Conservation (phyloP, 345 rosid genomes). For the rapeseed (Brassica napus) region DNA sequence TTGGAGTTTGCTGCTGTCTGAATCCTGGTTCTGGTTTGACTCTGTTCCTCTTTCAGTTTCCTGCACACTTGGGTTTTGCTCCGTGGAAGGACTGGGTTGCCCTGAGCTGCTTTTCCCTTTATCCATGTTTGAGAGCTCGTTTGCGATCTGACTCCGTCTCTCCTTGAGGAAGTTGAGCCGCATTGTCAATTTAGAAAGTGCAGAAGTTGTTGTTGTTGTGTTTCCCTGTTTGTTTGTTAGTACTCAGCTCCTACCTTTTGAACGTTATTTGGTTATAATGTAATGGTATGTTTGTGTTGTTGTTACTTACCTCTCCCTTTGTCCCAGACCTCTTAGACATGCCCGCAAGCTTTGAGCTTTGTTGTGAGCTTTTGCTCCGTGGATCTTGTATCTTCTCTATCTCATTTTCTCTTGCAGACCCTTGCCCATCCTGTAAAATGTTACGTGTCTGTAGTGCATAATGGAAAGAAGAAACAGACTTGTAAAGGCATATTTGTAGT, state of each 20-base stretch:
- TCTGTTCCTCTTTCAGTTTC: conserved; percentile 28
- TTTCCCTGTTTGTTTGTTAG: conserved; percentile 53
- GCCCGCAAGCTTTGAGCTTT: conserved; percentile 46
- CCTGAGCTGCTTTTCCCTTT: conserved; percentile 41
- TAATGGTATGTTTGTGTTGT: not conserved
- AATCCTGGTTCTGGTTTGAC: not conserved
- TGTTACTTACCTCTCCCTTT: conserved; percentile 69
- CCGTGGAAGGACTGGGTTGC: conserved; percentile 22
- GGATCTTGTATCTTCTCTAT: conserved; percentile 47
- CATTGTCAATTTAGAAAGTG: conserved; percentile 73
- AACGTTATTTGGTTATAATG: not conserved
- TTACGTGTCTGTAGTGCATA: not conserved
- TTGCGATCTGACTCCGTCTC: conserved; percentile 64
- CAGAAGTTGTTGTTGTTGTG: conserved; percentile 53
- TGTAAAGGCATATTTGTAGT: not conserved
- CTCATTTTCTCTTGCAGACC: conserved; percentile 42
- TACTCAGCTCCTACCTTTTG: conserved; percentile 15
- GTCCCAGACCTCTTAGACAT: conserved; percentile 57
- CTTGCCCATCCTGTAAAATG: conserved; percentile 42
- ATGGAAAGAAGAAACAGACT: not conserved
- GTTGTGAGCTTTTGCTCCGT: conserved; percentile 44
- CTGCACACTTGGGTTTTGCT: conserved; percentile 3
- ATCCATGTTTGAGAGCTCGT: conserved; percentile 61
- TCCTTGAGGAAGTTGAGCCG: conserved; percentile 87
- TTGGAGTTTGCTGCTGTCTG: conserved; percentile 20